Conservation (phyloP, 2,329 filamentous ascomycete species). For the Emericellopsis cladophorae region DNA sequence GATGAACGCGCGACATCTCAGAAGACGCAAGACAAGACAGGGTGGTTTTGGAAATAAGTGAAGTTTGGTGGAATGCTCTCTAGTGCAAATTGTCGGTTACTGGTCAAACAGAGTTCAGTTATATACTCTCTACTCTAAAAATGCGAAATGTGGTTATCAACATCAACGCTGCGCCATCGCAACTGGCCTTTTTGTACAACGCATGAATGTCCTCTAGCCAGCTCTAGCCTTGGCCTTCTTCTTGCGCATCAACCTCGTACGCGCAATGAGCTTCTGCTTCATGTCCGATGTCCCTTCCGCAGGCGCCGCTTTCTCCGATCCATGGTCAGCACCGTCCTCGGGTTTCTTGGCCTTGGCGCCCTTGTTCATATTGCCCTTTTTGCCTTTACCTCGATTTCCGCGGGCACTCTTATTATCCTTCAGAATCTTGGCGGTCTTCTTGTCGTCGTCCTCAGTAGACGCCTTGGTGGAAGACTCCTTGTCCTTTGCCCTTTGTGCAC, state of each 20-base stretch:
- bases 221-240: conserved; percentile 38
- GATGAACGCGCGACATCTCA: background rate
- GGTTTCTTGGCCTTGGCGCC: conserved; percentile 13
- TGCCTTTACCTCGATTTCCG: conserved; percentile 8
- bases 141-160: too few relatives aligned
- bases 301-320: conserved; percentile 26
- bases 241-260: conserved; percentile 70
- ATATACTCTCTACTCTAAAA: conserved; percentile 1
- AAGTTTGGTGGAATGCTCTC: background rate
- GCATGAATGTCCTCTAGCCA: too few relatives aligned
- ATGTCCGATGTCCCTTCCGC: conserved; percentile 22
- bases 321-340: conserved; percentile 7
- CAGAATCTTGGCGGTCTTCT: conserved; percentile 13
- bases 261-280: conserved; percentile 68
- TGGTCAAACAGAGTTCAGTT: background rate
- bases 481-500: background rate
- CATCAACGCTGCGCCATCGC: too few relatives aligned
- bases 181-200: too few relatives aligned
- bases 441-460: conserved; percentile 7
- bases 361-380: background rate
- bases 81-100: background rate
- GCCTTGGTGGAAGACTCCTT: conserved; percentile 5
- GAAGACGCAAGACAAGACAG: conserved; percentile 1
- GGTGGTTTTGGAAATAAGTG: conserved; percentile 9
- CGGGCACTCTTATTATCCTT: conserved; percentile 10